Evolutionary conservation across 768 basidiomycete genomes (phyloP), one percentile per base, ranked within the genome.

Genomic region (Trametes gibbosa): DNA sequence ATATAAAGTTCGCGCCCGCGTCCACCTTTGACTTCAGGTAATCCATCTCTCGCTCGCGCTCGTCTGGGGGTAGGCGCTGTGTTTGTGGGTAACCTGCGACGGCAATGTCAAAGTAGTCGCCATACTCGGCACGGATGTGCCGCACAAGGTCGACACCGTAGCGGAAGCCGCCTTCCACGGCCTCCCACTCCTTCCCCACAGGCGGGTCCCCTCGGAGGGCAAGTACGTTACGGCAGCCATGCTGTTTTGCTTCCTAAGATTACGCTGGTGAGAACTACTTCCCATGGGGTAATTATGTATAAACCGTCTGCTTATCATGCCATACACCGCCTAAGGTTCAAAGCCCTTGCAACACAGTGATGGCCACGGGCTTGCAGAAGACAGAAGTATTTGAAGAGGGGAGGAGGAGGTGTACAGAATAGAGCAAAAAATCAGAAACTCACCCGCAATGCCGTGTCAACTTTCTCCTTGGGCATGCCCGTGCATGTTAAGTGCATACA

Each of bases 401-500:
- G 29, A 10, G 35, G 5, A 19, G 29, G 1, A 34, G 29, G 29
- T 10, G 4, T 32, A 5, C 3, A 7, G n/a, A 39, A 19, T 5
- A 12, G 16, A 34, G 12, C 3, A 17, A 3, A 25, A 7, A 43
- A 2, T 3, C n/a, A n/a, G n/a, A n/a, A n/a, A 62, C 90, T 65
- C 68, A 98, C 96, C 71, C 81, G 75, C 45, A 99, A 76, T 32
- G 96, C 95, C 67, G 87, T 84, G 74, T 97, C 95, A 21, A 99
- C 89, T 71, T 98, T 98, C 72, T 91, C 88, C 69, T 81, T 81
- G n/a, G 94, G 93, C 94, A 99, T 97, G 75, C 96, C 97, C 50
- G 97, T 98, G 71, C 97, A 98, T 45, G 96, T 98, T 65, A 99
- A 74, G 75, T 99, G 97, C 93, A 99, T 94, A 76, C 95, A 98